These are phyloP conservation scores for Lippia alba DNA, from an alignment of 305 asterid genomes.

Conservation along the genomic window DNA sequence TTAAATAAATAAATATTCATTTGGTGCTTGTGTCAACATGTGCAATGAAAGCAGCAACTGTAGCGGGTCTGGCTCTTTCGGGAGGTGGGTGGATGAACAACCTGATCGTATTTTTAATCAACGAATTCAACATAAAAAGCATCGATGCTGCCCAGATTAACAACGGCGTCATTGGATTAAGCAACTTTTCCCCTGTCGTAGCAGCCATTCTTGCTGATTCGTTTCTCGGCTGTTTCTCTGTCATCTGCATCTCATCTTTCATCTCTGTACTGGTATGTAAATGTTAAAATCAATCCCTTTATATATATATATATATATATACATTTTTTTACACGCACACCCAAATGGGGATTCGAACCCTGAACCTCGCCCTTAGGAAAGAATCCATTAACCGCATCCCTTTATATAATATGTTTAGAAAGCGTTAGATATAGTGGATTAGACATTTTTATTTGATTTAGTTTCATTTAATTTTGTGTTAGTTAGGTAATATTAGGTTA, in stretches of 20 bases:
- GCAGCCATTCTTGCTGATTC: conserved; percentile 64
- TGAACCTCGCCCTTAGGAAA: too few species aligned
- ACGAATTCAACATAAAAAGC: conserved; percentile 50
- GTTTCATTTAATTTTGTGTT: too few species aligned
- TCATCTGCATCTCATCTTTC: conserved; percentile 55
- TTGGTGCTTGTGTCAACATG: background rate
- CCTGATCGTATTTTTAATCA: conserved; percentile 52
- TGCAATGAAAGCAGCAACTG: conserved; percentile 37
- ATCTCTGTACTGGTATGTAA: conserved; percentile 44
- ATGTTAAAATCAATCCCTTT: too few species aligned
- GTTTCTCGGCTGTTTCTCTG: conserved; percentile 49
- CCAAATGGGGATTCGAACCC: too few species aligned
- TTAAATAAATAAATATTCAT: background rate
- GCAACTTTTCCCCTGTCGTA: conserved; percentile 47
- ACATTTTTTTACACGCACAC: too few species aligned
- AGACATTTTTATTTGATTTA: too few species aligned
- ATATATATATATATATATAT: too few species aligned
- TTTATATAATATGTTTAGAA: too few species aligned
- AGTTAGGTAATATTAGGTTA: too few species aligned
- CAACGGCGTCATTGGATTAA: conserved; percentile 46
- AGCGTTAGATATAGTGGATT: too few species aligned
- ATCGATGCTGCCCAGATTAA: conserved; percentile 53
- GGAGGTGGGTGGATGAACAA: conserved; percentile 52
- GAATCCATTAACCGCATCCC: too few species aligned
- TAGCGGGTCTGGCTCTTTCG: conserved; percentile 47